Percentiles rank a stretch among this genome's conserved stretches.
Evolutionary conservation across 805 yeast genomes (phyloP).

Genomic region (Allodekkera sacchari): DNA sequence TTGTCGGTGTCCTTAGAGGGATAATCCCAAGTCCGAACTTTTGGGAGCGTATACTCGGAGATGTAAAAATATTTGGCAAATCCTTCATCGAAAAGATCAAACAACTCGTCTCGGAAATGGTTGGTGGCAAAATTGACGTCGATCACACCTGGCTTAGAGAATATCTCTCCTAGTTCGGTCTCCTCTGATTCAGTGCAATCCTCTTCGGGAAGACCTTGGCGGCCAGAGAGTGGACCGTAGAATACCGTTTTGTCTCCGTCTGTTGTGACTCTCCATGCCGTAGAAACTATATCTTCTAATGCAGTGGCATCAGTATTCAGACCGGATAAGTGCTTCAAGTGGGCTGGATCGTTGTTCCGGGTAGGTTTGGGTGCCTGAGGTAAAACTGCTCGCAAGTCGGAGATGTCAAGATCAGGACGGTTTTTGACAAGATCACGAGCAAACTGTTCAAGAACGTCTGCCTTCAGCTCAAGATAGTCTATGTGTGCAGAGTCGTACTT

Average conservation of each 20-base stretch:
- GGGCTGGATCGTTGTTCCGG: constrained; percentile 6
- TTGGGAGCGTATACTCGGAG: constrained; percentile 15
- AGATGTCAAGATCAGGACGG: constrained; percentile 11
- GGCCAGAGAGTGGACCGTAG: constrained; percentile 28
- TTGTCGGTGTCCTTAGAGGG: constrained; percentile 21
- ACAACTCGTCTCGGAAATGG: constrained; percentile 5
- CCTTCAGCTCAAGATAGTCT: constrained; percentile 23
- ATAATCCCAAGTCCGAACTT: constrained; percentile 19
- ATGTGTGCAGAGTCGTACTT: constrained; percentile 25
- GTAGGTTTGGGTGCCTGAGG: constrained; percentile 11
- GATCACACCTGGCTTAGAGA: constrained; percentile 1
- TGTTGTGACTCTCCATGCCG: constrained; percentile 26
- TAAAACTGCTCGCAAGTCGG: constrained; percentile 5
- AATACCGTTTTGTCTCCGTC: constrained; percentile 23
- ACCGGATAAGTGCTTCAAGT: constrained; percentile 2
- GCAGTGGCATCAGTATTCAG: constrained; percentile 20
- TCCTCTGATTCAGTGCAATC: constrained; percentile 5
- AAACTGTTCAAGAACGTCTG: constrained; percentile 20
- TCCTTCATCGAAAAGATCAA: constrained; percentile 15
- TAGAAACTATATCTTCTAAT: constrained; percentile 24
- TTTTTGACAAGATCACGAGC: constrained; percentile 17
- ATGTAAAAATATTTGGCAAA: constrained; percentile 22
- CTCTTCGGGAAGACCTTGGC: constrained; percentile 23
- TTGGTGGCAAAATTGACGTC: constrained; percentile 9
- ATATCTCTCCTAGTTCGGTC: constrained; percentile 6